Evolutionary conservation across 768 basidiomycete genomes (phyloP).

Genomic region (Boletus sp.): DNA sequence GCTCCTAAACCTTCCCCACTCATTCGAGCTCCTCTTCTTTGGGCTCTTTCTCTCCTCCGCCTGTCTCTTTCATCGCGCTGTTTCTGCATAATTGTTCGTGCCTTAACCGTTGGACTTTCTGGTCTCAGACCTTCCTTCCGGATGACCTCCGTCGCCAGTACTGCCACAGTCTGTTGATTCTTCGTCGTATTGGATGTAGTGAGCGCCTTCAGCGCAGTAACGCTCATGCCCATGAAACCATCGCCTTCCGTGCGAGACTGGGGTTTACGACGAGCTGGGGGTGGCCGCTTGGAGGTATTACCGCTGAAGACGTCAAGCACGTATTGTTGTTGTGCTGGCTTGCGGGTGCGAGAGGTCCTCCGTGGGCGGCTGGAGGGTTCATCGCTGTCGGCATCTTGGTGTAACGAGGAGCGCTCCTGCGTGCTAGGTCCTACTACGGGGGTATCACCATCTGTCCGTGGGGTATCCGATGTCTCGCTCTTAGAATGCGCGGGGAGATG

Average conservation of each 20-base stretch:
- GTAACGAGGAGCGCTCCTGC: conserved; percentile 4
- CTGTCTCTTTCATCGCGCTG: conserved; percentile 60
- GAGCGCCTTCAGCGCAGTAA: conserved; percentile 64
- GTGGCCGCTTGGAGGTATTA: conserved; percentile 27
- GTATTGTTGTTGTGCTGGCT: conserved; percentile 35
- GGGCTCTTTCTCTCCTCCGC: conserved; percentile 57
- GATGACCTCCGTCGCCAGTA: conserved; percentile 68
- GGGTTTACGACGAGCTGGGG: conserved; percentile 45
- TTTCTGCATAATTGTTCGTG: conserved; percentile 64
- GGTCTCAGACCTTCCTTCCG: conserved; percentile 68
- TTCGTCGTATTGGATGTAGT: conserved; percentile 69
- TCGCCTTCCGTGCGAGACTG: conserved; percentile 36
- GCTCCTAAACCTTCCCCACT: conserved; percentile 32
- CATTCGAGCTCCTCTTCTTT: conserved; percentile 49
- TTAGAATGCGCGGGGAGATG: not conserved
- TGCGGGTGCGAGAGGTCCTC: conserved; percentile 53
- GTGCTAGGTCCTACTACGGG: conserved; percentile 13
- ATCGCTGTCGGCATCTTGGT: conserved; percentile 10
- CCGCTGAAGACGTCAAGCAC: conserved; percentile 40
- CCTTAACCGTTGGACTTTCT: conserved; percentile 76
- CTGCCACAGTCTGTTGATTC: conserved; percentile 66
- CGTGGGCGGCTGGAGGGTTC: conserved; percentile 30
- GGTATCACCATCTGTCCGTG: not conserved
- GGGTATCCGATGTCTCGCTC: not conserved
- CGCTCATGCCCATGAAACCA: conserved; percentile 64